These are phyloP conservation scores for Trifolium fragiferum DNA, from an alignment of 306 rosid species.

Conservation along the genomic window DNA sequence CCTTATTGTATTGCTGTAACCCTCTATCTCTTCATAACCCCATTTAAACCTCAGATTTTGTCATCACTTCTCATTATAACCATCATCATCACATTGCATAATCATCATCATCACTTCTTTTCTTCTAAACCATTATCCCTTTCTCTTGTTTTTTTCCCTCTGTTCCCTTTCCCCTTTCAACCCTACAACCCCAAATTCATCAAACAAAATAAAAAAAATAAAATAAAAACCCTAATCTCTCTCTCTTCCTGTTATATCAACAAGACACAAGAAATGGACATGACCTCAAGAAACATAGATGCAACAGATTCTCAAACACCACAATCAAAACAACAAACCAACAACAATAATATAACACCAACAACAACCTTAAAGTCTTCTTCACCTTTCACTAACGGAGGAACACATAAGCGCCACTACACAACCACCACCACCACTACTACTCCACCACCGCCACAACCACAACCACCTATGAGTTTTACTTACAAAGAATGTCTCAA, in stretches of 20 bases:
- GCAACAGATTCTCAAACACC: conserved; percentile 56
- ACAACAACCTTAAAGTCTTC: conserved; percentile 49
- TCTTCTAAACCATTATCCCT: conserved; percentile 36
- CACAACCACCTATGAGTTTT: conserved; percentile 32
- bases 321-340: conserved; percentile 48
- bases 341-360: conserved; percentile 39
- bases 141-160: neutral
- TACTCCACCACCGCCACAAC: conserved; percentile 4
- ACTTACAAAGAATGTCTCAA: conserved; percentile 83
- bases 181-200: conserved; percentile 20
- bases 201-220: conserved; percentile 35
- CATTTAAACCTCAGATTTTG: conserved; percentile 57
- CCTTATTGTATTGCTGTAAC: conserved; percentile 45
- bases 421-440: neutral
- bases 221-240: conserved; percentile 55
- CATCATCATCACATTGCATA: conserved; percentile 50
- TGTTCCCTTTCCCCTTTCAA: conserved; percentile 25
- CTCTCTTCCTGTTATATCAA: neutral
- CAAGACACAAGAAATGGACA: conserved; percentile 58
- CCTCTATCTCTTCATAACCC: conserved; percentile 41
- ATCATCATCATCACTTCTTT: conserved; percentile 29
- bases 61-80: conserved; percentile 51
- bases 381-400: conserved; percentile 64
- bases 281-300: conserved; percentile 45
- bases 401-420: conserved; percentile 53